Evolutionary conservation across 768 basidiomycete genomes (phyloP).

Genomic region (Lyophyllum decastes): DNA sequence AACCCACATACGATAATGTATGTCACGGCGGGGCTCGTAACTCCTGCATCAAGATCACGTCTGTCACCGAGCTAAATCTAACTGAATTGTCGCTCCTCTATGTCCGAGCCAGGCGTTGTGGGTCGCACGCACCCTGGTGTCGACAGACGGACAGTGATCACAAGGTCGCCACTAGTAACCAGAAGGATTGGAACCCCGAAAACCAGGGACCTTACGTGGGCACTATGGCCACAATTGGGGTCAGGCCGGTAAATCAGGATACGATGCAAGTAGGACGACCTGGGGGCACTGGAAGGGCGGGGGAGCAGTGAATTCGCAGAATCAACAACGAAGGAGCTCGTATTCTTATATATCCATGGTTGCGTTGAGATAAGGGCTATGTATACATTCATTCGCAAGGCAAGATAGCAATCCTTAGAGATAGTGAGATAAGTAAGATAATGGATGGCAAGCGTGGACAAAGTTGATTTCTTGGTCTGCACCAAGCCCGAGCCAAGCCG

Average conservation of each 20-base stretch:
- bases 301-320: not conserved
- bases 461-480: too few relatives aligned
- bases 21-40: not conserved
- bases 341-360: not conserved
- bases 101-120: not conserved
- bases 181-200: not conserved
- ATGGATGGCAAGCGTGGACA: not conserved
- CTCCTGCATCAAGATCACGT: not conserved
- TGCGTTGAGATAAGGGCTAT: not conserved
- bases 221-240: not conserved
- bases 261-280: not conserved
- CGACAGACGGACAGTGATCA: not conserved
- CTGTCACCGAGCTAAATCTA: not conserved
- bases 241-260: not conserved
- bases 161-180: not conserved
- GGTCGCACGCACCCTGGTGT: not conserved
- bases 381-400: slow-evolving; percentile 3
- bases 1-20: not conserved
- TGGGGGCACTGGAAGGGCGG: not conserved
- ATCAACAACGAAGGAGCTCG: not conserved
- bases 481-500: too few relatives aligned
- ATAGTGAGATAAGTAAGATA: slow-evolving; percentile 6
- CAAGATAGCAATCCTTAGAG: not conserved
- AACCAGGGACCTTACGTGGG: not conserved
- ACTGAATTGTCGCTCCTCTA: not conserved